A percentile compares a stretch with the other conserved stretches of the same genome.
phyloP scores from a whole-genome alignment of 495 filamentous ascomycete genomes.

The Trichocladium uniseriatum region DNA sequence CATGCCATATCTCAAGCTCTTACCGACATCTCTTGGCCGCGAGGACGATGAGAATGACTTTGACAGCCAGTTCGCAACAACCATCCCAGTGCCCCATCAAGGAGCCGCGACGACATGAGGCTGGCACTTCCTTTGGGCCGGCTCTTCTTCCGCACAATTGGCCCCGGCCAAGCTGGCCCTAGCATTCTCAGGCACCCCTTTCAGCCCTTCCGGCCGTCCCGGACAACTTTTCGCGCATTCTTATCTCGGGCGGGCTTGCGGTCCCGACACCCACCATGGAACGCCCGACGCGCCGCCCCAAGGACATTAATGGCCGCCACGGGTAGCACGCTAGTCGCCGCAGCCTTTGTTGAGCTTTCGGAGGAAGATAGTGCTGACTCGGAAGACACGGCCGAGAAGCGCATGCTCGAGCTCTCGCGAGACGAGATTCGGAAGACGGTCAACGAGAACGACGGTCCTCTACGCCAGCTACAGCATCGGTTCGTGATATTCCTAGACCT shows the following conservation, averaged over 20 bases:
- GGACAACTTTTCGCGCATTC: neutral
- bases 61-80: neutral
- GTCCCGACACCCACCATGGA: conserved; percentile 14
- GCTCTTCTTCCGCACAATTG: conserved; percentile 15
- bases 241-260: neutral
- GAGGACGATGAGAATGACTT: conserved; percentile 13
- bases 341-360: conserved; percentile 62
- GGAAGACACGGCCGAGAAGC: conserved; percentile 64
- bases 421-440: conserved; percentile 63
- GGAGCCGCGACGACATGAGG: conserved; percentile 23
- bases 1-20: neutral
- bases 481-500: conserved; percentile 55
- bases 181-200: neutral
- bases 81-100: neutral
- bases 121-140: conserved; percentile 21
- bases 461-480: conserved; percentile 43
- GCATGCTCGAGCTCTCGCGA: conserved; percentile 75
- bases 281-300: neutral
- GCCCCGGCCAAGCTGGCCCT: neutral
- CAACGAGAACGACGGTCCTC: conserved; percentile 47
- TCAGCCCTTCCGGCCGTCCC: neutral
- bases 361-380: conserved; percentile 51
- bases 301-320: conserved; percentile 22
- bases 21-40: neutral
- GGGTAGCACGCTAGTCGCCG: conserved; percentile 41